Evolutionary conservation across 2,329 filamentous ascomycete species (phyloP), one percentile per base, ranked within the genome.

Genomic region (Epichloe glyceriae): DNA sequence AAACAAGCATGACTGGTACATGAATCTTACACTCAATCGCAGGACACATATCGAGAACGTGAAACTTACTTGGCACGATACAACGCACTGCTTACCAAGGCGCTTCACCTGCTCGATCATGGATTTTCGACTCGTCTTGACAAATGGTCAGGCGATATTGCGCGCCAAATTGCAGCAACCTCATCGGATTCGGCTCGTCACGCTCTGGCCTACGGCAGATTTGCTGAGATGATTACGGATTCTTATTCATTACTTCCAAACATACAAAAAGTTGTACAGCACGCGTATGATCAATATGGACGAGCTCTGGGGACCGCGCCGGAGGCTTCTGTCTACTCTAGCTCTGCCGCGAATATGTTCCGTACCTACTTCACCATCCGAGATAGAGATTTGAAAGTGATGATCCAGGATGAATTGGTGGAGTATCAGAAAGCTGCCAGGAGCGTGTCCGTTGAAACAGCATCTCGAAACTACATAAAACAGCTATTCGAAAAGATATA

Each of bases 51-150:
- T 64, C 86, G 87, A 55, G 91, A 97, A 65, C 84, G 90, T 3
- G 84, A 89, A 55, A 82, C 85, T 2, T 97, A 96, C 64, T 79
- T 90, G 42, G 88, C 91, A 6, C 81, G 89, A 53, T 97, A 97
- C 65, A 82, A 87, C 53, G 76, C 93, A 0, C 75, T 96, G 12
- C 76, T 97, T 14, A 80, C 79, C 30, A 82, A 82, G 57, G 76
- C 80, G 0, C 69, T 84, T 10, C 79, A 82, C 58, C 67, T 83
- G 12, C 70, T 83, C 5, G 79, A 81, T 54, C 73, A 79, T 26
- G 77, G 73, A 26, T 78, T 79, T 60, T 75, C 69, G 8, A 70
- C 65, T 26, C 73, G 72, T 10, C 64, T 79, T 22, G 75, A 80
- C 50, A 74, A 70, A 50, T 70, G 77, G 4, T 78, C 76, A 0